phyloP scores from a whole-genome alignment of 139 green algal species.

The Zygnema circumcarinatum region DNA sequence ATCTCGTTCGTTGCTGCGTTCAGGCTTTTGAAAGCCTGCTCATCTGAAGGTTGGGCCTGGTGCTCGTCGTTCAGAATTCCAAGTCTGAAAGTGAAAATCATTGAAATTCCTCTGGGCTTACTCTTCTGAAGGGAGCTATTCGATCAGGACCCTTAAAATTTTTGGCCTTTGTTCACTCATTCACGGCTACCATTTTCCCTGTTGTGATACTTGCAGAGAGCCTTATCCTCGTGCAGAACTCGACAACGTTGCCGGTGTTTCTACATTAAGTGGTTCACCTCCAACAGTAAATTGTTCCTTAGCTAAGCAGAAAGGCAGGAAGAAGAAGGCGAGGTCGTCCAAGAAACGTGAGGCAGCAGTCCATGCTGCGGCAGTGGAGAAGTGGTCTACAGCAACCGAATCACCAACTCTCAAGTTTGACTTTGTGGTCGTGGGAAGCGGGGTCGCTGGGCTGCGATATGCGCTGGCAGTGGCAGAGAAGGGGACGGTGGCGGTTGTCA shows the following conservation, averaged over 20 bases:
- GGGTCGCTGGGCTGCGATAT: conserved; percentile 95
- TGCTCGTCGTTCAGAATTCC: too few relatives aligned
- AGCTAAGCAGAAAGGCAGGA: neutral
- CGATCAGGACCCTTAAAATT: too few relatives aligned
- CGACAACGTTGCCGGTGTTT: neutral
- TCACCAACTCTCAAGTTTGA: conserved; percentile 65
- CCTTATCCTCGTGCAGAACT: neutral
- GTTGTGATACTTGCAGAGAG: neutral
- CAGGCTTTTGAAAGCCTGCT: too few relatives aligned
- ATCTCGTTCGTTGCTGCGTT: too few relatives aligned
- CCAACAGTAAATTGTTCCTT: neutral
- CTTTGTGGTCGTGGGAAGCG: conserved; percentile 92
- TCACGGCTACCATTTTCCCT: too few relatives aligned
- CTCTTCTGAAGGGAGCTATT: too few relatives aligned
- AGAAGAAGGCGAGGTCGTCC: neutral
- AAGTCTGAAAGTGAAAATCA: too few relatives aligned
- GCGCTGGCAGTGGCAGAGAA: conserved; percentile 91
- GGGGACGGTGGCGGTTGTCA: conserved; percentile 91
- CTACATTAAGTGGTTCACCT: neutral
- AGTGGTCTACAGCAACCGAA: neutral
- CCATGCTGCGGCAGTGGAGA: neutral
- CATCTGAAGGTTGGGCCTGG: too few relatives aligned
- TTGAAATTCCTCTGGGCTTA: too few relatives aligned
- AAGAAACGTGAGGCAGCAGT: neutral
- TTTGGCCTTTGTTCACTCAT: too few relatives aligned